Base-by-base conservation (phyloP, 2,329 filamentous ascomycete species). In the Penicillium sp. region DNA sequence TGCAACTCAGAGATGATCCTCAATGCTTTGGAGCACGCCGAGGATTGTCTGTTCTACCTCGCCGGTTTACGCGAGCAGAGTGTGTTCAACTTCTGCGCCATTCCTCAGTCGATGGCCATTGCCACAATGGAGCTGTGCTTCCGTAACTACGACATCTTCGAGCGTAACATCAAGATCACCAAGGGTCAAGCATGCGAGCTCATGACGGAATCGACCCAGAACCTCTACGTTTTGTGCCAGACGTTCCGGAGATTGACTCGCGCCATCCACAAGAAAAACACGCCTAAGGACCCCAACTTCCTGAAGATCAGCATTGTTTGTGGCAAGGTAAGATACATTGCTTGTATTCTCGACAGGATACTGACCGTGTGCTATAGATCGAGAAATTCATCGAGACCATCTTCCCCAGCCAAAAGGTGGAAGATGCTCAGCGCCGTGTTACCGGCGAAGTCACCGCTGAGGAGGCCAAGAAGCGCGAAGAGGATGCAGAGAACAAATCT, bases 71-170 rank as follows among this genome's bases (percentile, higher is more conserved):
- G 85, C 57, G 93, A 98, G 65, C 93, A 98, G 74, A 95, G 89
- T 65, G 89, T 95, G 22, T 98, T 98, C 81, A 98, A 98, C 78
- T 98, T 98, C 69, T 89, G 89, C 39, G 91, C 91, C 46, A 98
- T 98, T 54, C 93, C 93, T 2, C 93, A 98, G 70, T 77, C 84
- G 55, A 98, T 98, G 93, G 93, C 91, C 43, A 96, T 98, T 67
- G 91, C 93, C 7, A 97, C 91, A 0, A 74, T 97, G 34, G 90
- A 96, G 59, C 75, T 89, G 14, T 86, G 91, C 60, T 98, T 97
- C 81, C 85, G 87, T 62, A 98, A 98, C 70, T 86, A 87, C 18
- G 78, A 77, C 50, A 82, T 98, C 47, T 94, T 95, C 66, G 72
- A 91, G 65, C 82, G 79, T 55, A 93, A 96, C 63, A 76, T 98